phyloP scores from a whole-genome alignment of 441 rosid species.

The Bruguiera hainesii region DNA sequence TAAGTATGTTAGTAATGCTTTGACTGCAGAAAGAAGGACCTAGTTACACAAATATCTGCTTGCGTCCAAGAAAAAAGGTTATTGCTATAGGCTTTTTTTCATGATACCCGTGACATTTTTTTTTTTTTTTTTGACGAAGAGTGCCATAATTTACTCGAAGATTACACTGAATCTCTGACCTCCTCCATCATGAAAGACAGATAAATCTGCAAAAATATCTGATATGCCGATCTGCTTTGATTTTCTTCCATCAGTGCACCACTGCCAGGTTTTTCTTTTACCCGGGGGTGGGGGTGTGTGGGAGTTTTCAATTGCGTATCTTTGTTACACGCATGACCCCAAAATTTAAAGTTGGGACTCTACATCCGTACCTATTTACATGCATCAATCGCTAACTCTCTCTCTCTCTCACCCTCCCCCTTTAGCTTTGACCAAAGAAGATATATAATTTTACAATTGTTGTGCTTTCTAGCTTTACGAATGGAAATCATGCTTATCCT shows the following conservation, averaged over 20 bases:
- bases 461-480: conserved; percentile 25
- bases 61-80: conserved; percentile 25
- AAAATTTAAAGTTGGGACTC: background rate
- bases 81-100: conserved; percentile 24
- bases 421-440: conserved; percentile 37
- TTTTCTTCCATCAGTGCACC: conserved; percentile 10
- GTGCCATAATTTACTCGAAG: conserved; percentile 38
- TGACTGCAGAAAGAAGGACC: conserved; percentile 31
- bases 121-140: conserved; percentile 13
- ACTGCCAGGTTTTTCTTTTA: background rate
- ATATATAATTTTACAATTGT: conserved; percentile 13
- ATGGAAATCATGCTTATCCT: conserved; percentile 20
- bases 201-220: conserved; percentile 38
- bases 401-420: conserved; percentile 16
- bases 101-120: conserved; percentile 28
- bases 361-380: background rate
- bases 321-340: conserved; percentile 30
- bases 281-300: background rate
- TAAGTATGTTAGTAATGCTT: conserved; percentile 8
- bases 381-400: conserved; percentile 17
- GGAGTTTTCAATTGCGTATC: conserved; percentile 22
- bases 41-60: conserved; percentile 9
- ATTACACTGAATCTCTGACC: conserved; percentile 36
- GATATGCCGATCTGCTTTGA: conserved; percentile 27
- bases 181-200: conserved; percentile 37